A percentile compares a stretch with the other conserved stretches of the same genome.
Conservation (phyloP, 129 eudicot genomes). For the Chrysanthemum lavandulifolium region DNA sequence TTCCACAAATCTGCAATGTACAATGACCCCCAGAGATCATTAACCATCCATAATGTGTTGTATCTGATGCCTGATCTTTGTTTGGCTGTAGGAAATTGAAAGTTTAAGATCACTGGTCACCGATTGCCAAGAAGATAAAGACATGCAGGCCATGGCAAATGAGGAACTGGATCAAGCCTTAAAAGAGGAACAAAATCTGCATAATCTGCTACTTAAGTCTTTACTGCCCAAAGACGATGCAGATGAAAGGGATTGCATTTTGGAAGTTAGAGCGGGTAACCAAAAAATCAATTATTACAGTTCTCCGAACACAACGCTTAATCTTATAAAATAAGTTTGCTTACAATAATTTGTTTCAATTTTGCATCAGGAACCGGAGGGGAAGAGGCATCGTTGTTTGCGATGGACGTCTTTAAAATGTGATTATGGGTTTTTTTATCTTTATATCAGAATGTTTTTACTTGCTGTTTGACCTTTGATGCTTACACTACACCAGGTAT, state of each 20-base stretch:
- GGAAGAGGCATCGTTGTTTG: conserved; percentile 96
- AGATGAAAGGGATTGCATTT: conserved; percentile 91
- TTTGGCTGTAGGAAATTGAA: conserved; percentile 58
- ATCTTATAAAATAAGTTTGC: background rate
- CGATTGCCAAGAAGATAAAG: conserved; percentile 78
- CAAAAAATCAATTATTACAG: background rate
- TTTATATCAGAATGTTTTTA: background rate
- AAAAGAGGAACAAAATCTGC: conserved; percentile 66
- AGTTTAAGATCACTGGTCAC: conserved; percentile 50
- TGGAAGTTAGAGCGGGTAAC: conserved; percentile 97
- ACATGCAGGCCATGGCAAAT: conserved; percentile 72
- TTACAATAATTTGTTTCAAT: background rate
- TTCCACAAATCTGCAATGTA: too few species aligned
- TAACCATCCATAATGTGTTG: conserved; percentile 2
- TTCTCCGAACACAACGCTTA: background rate
- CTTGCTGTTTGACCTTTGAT: conserved; percentile 19
- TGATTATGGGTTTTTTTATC: conserved; percentile 26
- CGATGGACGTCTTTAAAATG: conserved; percentile 95
- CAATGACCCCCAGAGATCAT: too few species aligned
- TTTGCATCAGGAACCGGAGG: conserved; percentile 86
- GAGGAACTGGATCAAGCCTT: conserved; percentile 70
- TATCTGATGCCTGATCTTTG: conserved; percentile 9
- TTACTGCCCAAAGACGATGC: conserved; percentile 96
- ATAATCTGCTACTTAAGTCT: conserved; percentile 56
- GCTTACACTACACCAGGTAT: conserved; percentile 51